Conservation (phyloP, 2,329 filamentous ascomycete genomes). For the Tolypocladium endophyticum region DNA sequence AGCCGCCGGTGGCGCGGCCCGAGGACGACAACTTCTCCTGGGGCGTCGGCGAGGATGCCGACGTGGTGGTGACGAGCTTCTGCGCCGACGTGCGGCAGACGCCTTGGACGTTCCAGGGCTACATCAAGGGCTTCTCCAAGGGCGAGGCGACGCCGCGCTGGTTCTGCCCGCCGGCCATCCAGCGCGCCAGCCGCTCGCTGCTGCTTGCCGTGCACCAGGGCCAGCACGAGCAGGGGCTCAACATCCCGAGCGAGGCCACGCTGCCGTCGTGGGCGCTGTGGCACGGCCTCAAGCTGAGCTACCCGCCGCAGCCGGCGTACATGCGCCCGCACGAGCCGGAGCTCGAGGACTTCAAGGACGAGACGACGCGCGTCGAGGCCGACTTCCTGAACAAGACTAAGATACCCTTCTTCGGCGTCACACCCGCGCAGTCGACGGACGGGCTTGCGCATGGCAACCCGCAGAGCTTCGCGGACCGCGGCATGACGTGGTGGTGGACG, state of each 20-base stretch:
- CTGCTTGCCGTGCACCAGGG: slow-evolving; percentile 21
- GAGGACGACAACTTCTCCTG: slow-evolving; percentile 16
- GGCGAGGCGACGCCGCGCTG: slow-evolving; percentile 17
- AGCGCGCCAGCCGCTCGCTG: slow-evolving; percentile 18
- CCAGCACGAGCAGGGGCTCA: slow-evolving; percentile 17
- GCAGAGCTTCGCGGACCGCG: slow-evolving; percentile 12
- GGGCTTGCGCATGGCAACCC: slow-evolving; percentile 14
- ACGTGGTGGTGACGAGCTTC: slow-evolving; percentile 17
- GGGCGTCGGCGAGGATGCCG: slow-evolving; percentile 23
- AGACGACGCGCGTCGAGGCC: slow-evolving; percentile 1
- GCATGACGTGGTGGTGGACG: slow-evolving; percentile 21
- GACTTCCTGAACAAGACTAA: background rate
- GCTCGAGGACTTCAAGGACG: slow-evolving; percentile 7
- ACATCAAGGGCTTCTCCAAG: slow-evolving; percentile 16
- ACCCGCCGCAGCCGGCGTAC: slow-evolving; percentile 24
- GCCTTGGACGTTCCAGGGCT: slow-evolving; percentile 21
- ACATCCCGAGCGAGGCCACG: slow-evolving; percentile 22
- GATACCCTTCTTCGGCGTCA: slow-evolving; percentile 17
- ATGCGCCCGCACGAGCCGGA: slow-evolving; percentile 8
- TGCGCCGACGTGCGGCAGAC: slow-evolving; percentile 15
- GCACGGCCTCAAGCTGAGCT: slow-evolving; percentile 26
- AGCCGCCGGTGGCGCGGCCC: slow-evolving; percentile 12
- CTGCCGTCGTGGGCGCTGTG: slow-evolving; percentile 25
- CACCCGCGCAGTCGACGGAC: slow-evolving; percentile 12
- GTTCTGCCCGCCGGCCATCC: slow-evolving; percentile 25